These are phyloP conservation scores for Neoarthrinium moseri DNA, from an alignment of 2,329 filamentous ascomycete genomes.

Conservation along the genomic window DNA sequence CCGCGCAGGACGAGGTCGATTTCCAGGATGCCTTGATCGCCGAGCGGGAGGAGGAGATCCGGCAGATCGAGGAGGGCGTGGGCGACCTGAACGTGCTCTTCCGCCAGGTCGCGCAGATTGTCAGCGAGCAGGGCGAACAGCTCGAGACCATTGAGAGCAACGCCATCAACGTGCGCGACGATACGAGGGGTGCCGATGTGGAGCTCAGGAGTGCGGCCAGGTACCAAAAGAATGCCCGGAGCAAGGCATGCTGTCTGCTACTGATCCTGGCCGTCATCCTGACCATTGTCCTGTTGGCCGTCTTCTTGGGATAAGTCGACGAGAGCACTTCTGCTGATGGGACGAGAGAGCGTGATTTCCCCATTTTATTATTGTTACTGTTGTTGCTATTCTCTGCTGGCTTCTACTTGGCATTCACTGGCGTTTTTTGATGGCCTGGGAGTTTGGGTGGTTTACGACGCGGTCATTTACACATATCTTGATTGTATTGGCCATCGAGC, in stretches of 20 bases:
- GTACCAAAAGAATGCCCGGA: conserved; percentile 93
- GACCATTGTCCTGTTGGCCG: conserved; percentile 84
- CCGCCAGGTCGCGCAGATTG: conserved; percentile 96
- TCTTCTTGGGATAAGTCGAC: conserved; percentile 66
- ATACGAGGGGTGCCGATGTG: conserved; percentile 80
- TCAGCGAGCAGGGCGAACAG: conserved; percentile 87
- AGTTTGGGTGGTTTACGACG: no score
- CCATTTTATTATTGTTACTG: no score
- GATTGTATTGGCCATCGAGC: no score
- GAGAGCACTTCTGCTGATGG: no score
- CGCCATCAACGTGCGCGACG: conserved; percentile 76
- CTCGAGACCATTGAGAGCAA: conserved; percentile 87
- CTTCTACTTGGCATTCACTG: no score
- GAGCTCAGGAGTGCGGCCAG: conserved; percentile 83
- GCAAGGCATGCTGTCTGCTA: conserved; percentile 90
- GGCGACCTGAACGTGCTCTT: conserved; percentile 96
- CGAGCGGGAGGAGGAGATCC: conserved; percentile 94
- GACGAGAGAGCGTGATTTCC: no score
- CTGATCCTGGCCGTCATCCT: conserved; percentile 86
- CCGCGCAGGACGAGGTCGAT: conserved; percentile 91
- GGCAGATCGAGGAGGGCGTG: conserved; percentile 95
- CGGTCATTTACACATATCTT: no score
- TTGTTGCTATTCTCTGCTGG: no score
- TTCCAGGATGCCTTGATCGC: conserved; percentile 96
- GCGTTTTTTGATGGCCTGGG: no score